Evolutionary conservation across 371 early-diverging fungal species (phyloP).

Genomic region (Lichtheimia hyalospora): DNA sequence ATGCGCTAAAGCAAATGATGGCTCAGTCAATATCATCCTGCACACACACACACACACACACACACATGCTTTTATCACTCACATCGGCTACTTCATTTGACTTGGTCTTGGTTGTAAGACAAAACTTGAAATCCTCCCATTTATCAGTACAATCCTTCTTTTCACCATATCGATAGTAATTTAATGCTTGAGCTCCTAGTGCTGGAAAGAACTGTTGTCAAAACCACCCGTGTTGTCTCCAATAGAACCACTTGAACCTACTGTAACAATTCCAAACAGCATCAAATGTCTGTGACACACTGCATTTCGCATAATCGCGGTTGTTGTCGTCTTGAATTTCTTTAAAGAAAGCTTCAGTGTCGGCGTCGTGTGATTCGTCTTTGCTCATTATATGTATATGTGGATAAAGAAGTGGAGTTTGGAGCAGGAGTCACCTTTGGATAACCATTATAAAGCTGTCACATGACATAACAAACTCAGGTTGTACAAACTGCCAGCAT

Average conservation of each 20-base stretch:
- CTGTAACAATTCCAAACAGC: constrained; percentile 45
- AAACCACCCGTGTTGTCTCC: background rate
- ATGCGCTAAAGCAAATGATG: constrained; percentile 25
- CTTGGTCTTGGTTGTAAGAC: constrained; percentile 40
- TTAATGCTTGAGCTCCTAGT: constrained; percentile 38
- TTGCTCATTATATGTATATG: background rate
- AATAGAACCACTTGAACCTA: constrained; percentile 11
- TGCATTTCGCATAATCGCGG: constrained; percentile 33
- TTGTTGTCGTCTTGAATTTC: constrained; percentile 40
- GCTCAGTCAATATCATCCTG: background rate
- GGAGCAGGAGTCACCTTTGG: too few species aligned
- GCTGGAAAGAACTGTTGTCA: constrained; percentile 18
- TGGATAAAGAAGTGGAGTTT: too few species aligned
- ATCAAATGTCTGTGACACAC: constrained; percentile 39
- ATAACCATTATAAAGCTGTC: too few species aligned
- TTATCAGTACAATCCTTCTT: constrained; percentile 41
- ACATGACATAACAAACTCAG: too few species aligned
- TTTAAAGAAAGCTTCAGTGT: constrained; percentile 34
- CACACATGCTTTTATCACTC: constrained; percentile 8
- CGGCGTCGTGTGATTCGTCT: constrained; percentile 22
- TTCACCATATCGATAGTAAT: constrained; percentile 48
- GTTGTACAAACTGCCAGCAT: too few species aligned
- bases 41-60: background rate
- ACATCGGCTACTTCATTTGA: constrained; percentile 41
- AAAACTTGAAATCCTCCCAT: constrained; percentile 48